Evolutionary conservation across 208 protist species (phyloP), one percentile per base, ranked within the genome.

Genomic region (Acanthamoeba divionensis): DNA sequence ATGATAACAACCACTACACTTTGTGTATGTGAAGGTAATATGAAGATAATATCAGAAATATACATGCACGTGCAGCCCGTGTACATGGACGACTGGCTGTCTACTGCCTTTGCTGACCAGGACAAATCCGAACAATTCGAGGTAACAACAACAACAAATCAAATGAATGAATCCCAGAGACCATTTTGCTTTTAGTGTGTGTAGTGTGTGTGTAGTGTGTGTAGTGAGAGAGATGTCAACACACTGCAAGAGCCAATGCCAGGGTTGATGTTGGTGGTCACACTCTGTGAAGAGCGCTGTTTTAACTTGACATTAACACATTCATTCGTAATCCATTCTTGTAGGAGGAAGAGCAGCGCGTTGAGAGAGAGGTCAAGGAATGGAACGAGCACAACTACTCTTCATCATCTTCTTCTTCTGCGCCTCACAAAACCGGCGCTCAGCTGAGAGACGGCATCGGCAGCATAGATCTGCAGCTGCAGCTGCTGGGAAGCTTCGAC

Each of bases 31-130:
- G 12, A 54, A 88, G 79, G 55, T 44, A 88, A 88, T 45, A 88
- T 88, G 79, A 88, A 88, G 55, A 31, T 88, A 10, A 88, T 88
- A 26, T 69, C 79, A n/a, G 79, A 88, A 45, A 31, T 88, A 7
- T 88, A 88, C 79, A 65, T 88, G 79, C 50, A 69, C 24, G 52
- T 88, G 6, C 79, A 44, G 5, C 60, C 55, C n/a, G n/a, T 69
- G 8, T 69, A 69, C 57, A 88, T 88, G 79, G 79, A 88, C 60
- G 79, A 88, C 57, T 88, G 79, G 79, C 60, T 88, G n/a, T 54
- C 52, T 0, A 88, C 79, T 2, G 12, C 12, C 15, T 88, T 88
- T 69, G 79, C 71, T 8, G 79, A 88, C 18, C 47, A 88, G 26
- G 79, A 88, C 21, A 41, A 69, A 38, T 71, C 38, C 36, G 71